phyloP scores from a whole-genome alignment of 2,329 filamentous ascomycete genomes.

The Alternaria arbusti region DNA sequence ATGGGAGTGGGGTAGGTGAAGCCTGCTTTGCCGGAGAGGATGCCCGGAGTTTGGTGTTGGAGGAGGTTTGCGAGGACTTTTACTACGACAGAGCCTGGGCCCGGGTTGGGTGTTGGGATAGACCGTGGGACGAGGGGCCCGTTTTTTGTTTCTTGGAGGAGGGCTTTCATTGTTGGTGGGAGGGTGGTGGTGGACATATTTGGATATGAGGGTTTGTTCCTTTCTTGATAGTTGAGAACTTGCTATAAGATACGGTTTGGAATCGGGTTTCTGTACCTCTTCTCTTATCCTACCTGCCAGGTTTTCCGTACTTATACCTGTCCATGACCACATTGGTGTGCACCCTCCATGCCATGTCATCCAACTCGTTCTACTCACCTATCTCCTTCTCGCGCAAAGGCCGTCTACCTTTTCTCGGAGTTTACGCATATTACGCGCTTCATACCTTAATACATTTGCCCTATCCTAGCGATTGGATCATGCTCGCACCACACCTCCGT shows the following conservation, averaged over 20 bases:
- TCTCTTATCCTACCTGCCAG: background rate
- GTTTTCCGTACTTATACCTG: background rate
- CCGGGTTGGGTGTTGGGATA: conserved; percentile 36
- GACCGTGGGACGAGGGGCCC: conserved; percentile 36
- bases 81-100: conserved; percentile 48
- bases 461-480: background rate
- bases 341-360: background rate
- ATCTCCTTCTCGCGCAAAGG: background rate
- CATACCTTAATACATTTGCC: background rate
- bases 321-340: background rate
- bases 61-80: conserved; percentile 42
- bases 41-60: background rate
- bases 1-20: conserved; percentile 7
- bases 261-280: background rate
- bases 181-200: conserved; percentile 1
- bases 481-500: background rate
- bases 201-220: background rate
- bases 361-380: background rate
- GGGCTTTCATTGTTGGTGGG: conserved; percentile 30
- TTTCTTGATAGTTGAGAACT: background rate
- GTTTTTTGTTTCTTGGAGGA: conserved; percentile 34
- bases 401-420: background rate
- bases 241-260: background rate
- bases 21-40: conserved; percentile 11
- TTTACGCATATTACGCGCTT: background rate